Evolutionary conservation across 108 stramenopile species (phyloP).

Genomic region (Skeletonema costatum): DNA sequence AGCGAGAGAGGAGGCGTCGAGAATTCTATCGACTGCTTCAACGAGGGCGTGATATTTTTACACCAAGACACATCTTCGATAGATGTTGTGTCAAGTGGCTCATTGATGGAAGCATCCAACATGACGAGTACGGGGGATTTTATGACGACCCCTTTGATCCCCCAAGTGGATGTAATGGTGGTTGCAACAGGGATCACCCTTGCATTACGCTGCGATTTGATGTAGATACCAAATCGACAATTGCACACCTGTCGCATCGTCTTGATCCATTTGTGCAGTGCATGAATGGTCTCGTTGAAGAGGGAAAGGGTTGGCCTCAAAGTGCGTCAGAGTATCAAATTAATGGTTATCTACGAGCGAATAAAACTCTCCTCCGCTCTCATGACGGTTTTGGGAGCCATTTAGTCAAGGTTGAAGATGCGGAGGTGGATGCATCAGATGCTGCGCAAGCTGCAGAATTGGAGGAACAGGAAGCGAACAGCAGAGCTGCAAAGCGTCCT

Average conservation of each 20-base stretch:
- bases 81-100: conserved; percentile 27
- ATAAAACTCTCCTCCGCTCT: neutral
- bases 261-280: conserved; percentile 13
- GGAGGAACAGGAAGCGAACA: conserved; percentile 1
- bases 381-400: conserved; percentile 12
- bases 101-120: neutral
- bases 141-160: neutral
- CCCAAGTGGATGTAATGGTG: conserved; percentile 8
- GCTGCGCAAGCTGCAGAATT: conserved; percentile 9
- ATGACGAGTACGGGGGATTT: conserved; percentile 5
- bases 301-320: conserved; percentile 4
- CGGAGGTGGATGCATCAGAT: conserved; percentile 14
- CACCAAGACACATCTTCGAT: conserved; percentile 13
- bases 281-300: conserved; percentile 4
- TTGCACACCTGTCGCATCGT: conserved; percentile 13
- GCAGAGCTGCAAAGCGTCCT: conserved; percentile 6
- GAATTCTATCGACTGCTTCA: conserved; percentile 3
- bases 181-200: conserved; percentile 17
- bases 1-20: neutral
- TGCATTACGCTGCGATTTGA: conserved; percentile 11
- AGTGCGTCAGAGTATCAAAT: neutral
- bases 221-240: neutral
- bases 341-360: conserved; percentile 14
- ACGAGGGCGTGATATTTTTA: conserved; percentile 8
- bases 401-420: neutral